Conservation (phyloP, 495 filamentous ascomycete genomes). For the Podospora appendiculata region DNA sequence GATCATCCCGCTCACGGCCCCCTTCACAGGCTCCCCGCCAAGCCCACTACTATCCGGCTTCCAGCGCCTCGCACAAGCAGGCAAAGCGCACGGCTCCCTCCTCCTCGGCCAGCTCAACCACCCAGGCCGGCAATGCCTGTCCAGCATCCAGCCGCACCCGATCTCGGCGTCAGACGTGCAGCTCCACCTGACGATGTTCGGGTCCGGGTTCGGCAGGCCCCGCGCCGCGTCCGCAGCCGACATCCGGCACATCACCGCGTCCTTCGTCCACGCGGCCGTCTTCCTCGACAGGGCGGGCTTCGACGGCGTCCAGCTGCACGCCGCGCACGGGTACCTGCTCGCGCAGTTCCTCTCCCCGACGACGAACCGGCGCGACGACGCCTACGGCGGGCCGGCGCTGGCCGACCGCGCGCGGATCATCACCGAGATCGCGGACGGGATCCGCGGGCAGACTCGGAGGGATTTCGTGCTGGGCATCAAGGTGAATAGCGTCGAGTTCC, state of each 20-base stretch:
- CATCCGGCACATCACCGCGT: constrained; percentile 39
- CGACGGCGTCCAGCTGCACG: constrained; percentile 53
- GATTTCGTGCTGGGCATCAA: constrained; percentile 57
- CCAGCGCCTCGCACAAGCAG: constrained; percentile 37
- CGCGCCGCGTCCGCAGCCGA: constrained; percentile 39
- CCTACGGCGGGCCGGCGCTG: constrained; percentile 54
- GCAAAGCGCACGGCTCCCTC: constrained; percentile 46
- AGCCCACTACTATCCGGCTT: constrained; percentile 54
- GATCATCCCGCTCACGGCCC: constrained; percentile 39
- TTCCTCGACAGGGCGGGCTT: constrained; percentile 50
- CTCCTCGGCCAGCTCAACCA: constrained; percentile 55
- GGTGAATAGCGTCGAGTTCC: constrained; percentile 21
- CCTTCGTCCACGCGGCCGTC: constrained; percentile 50
- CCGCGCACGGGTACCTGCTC: constrained; percentile 59
- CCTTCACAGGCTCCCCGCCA: constrained; percentile 24
- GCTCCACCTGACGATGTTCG: constrained; percentile 25
- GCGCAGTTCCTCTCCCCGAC: constrained; percentile 55
- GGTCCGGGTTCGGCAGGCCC: constrained; percentile 14
- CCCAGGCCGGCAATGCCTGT: constrained; percentile 50
- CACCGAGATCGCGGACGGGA: constrained; percentile 42
- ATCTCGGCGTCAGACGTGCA: constrained; percentile 56
- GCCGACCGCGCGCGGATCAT: constrained; percentile 50
- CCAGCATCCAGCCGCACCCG: constrained; percentile 44
- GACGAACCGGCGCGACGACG: constrained; percentile 54
- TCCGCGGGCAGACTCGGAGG: constrained; percentile 33